Evolutionary conservation across 2,329 filamentous ascomycete genomes (phyloP), one percentile per base, ranked within the genome.

Genomic region (Fusarium avenaceum): DNA sequence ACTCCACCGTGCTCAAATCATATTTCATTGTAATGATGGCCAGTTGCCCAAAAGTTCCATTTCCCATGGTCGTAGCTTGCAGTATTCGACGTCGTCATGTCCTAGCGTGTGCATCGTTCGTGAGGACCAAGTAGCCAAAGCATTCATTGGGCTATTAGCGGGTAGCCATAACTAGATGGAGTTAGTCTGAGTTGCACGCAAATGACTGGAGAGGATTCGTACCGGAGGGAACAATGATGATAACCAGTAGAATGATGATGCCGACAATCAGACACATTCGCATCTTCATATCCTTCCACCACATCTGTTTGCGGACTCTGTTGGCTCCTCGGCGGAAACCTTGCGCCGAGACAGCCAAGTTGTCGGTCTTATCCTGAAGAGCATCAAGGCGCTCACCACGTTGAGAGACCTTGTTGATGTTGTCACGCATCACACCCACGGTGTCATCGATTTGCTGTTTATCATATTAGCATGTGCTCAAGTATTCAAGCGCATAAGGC

Each of bases 201-300:
- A 38, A n/a, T 5, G 5, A 28, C 19, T 22, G 13, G 9, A 11
- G 15, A n/a, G 3, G 19, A 13, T 13, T 70, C 78, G 33, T 89
- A 97, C 95, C 93, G 73, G 91, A 86, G 71, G 96, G 96, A 74
- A 98, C 90, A 77, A 99, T 96, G 79, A 99, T 98, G 80, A 99
- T 88, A 74, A 97, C 84, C 72, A 99, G 87, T 74, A 99, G 86
- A 73, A 98, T 87, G 80, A 98, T 91, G 81, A 99, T 92, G 76
- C 94, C 96, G 62, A 90, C 86, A 78, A 97, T 92, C 74, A 99
- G 85, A 83, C 95, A 98, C 86, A 97, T 96, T 81, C 96, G 90
- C 96, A 99, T 99, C 89, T 98, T 98, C 93, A 97, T 97, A 78
- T 98, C 95, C 88, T 98, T 98, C 95, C 94, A 98, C 95, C 95